phyloP scores from a whole-genome alignment of 1,139 yeast species.

The Diutina scorzettiae region DNA sequence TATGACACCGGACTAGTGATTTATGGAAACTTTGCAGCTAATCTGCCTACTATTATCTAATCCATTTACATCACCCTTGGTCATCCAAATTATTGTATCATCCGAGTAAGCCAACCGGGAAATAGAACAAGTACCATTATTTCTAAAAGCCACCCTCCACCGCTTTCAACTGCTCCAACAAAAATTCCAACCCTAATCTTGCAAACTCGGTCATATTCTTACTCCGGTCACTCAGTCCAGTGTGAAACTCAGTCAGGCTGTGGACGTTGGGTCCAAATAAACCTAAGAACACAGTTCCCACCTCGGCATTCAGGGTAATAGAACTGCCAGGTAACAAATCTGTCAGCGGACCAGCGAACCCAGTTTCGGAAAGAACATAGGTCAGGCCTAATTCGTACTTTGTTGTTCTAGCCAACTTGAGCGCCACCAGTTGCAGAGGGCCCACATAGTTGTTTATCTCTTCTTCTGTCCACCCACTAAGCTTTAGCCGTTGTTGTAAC shows the following conservation, averaged over 20 bases:
- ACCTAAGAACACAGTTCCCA: constrained; percentile 65
- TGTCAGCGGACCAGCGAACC: constrained; percentile 72
- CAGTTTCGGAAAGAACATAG: constrained; percentile 73
- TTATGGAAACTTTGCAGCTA: too few species aligned
- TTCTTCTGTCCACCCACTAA: constrained; percentile 66
- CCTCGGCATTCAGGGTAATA: constrained; percentile 16
- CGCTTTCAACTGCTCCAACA: constrained; percentile 29
- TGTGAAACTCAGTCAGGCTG: constrained; percentile 32
- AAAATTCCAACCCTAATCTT: constrained; percentile 46
- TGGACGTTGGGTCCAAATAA: constrained; percentile 58
- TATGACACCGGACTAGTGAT: too few species aligned
- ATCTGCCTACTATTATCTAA: too few species aligned
- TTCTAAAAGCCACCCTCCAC: not conserved
- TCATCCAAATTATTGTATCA: too few species aligned
- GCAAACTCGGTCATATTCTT: constrained; percentile 71
- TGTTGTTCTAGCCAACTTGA: constrained; percentile 65
- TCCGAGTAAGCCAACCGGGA: too few species aligned
- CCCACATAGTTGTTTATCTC: constrained; percentile 69
- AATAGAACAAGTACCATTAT: too few species aligned
- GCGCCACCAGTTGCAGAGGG: constrained; percentile 67
- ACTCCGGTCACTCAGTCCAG: constrained; percentile 40
- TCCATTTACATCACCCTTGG: too few species aligned
- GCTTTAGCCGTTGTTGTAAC: constrained; percentile 56
- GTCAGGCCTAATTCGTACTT: constrained; percentile 75
- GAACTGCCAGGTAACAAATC: constrained; percentile 23